These are phyloP conservation scores for Lachancea dasiensis DNA, from an alignment of 805 yeast species.

Conservation along the genomic window DNA sequence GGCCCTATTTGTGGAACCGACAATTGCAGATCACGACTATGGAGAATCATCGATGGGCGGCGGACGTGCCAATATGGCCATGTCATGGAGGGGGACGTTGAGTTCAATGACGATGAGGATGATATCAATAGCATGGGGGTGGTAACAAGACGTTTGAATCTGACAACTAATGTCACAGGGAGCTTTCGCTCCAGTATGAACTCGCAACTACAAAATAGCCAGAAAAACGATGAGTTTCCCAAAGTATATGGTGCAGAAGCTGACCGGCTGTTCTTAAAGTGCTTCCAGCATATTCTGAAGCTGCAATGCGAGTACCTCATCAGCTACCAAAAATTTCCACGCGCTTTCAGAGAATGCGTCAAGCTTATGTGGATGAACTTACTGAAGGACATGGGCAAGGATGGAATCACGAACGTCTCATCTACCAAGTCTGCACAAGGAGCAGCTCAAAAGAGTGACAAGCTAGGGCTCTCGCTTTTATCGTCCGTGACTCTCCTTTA, in stretches of 20 bases:
- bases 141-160: constrained; percentile 49
- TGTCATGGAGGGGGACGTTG: constrained; percentile 73
- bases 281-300: constrained; percentile 47
- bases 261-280: constrained; percentile 36
- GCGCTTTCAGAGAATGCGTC: constrained; percentile 29
- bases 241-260: constrained; percentile 47
- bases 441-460: not conserved
- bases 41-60: constrained; percentile 68
- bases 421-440: not conserved
- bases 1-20: constrained; percentile 88
- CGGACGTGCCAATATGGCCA: constrained; percentile 89
- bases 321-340: constrained; percentile 28
- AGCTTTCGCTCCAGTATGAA: constrained; percentile 31
- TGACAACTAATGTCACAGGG: constrained; percentile 41
- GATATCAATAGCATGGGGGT: constrained; percentile 37
- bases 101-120: constrained; percentile 79
- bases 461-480: constrained; percentile 16
- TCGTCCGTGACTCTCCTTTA: constrained; percentile 40
- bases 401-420: not conserved
- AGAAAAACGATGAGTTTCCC: constrained; percentile 15
- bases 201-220: constrained; percentile 23
- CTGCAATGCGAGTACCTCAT: constrained; percentile 42
- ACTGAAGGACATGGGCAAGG: constrained; percentile 13
- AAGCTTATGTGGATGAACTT: constrained; percentile 36
- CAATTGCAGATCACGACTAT: constrained; percentile 77